A percentile compares a stretch with the other conserved stretches of the same genome.
Conservation (phyloP, 768 basidiomycete genomes). For the Suillus sp. region DNA sequence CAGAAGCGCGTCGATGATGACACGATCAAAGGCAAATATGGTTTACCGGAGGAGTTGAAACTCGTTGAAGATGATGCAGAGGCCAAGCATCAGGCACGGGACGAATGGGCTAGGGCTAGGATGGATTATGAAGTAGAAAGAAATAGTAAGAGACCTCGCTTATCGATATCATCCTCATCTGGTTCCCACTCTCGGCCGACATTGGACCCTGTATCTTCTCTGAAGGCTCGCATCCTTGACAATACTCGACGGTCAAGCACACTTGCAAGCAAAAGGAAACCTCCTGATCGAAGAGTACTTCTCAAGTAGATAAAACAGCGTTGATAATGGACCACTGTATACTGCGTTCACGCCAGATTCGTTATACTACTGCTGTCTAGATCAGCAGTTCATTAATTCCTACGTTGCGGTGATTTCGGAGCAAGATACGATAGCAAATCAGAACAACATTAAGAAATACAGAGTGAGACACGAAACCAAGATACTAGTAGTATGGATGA, state of each 20-base stretch:
- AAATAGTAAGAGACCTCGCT: constrained; percentile 50
- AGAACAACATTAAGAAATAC: constrained; percentile 63
- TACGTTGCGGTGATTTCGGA: constrained; percentile 28
- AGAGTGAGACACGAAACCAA: constrained; percentile 48
- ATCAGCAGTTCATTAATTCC: constrained; percentile 10
- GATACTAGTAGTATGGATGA: constrained; percentile 42
- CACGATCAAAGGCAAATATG: constrained; percentile 71
- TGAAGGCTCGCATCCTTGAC: constrained; percentile 58
- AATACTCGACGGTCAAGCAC: constrained; percentile 49
- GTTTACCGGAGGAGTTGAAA: constrained; percentile 65
- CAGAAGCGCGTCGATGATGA: constrained; percentile 72
- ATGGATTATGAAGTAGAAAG: constrained; percentile 47
- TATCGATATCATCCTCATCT: constrained; percentile 33
- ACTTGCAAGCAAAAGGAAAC: constrained; percentile 16
- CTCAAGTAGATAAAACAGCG: constrained; percentile 13
- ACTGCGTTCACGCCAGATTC: constrained; percentile 9
- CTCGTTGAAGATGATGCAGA: constrained; percentile 70
- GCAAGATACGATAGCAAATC: constrained; percentile 54
- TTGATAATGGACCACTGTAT: constrained; percentile 1
- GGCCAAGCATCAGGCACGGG: constrained; percentile 58
- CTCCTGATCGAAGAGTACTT: constrained; percentile 22
- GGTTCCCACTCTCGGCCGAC: constrained; percentile 22
- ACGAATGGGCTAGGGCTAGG: constrained; percentile 60
- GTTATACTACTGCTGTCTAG: constrained; percentile 4
- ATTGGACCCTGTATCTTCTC: constrained; percentile 37